Evolutionary conservation across 768 basidiomycete genomes (phyloP), one percentile per base, ranked within the genome.

Genomic region (Sistotremastrum suecicum): DNA sequence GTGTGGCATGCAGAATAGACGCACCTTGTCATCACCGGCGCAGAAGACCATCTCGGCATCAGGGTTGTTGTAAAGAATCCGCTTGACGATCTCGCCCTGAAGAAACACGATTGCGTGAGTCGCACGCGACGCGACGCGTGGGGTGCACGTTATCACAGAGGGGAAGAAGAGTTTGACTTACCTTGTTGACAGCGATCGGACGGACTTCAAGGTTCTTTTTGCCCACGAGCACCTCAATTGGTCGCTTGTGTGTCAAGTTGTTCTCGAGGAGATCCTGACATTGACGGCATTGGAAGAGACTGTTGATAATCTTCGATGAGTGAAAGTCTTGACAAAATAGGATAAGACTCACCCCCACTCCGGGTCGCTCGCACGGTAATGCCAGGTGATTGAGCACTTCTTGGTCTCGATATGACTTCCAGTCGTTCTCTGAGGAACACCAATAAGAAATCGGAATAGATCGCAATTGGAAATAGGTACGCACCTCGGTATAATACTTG

Each of bases 191-290:
- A 1, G 91, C 90, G 33, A 92, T 72, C 3, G 91, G 94, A 49
- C 94, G 78, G 20, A 97, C 92, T 66, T 99, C 94, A 39, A 99
- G 70, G 61, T 97, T 97, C 78, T 97, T 97, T 72, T 99, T 99
- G 12, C 94, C 94, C 32, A 94, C 84, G 43, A 95, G 78, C 4
- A 95, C 90, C 65, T 99, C 94, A 49, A 99, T 97, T 5, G 94
- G 91, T 41, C 92, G 73, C 61, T 92, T 87, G 53, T 88, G 80
- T 38, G 82, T 87, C 51, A 99, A 61, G 58, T 89, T 94, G 62
- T 89, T 92, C 71, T 98, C 92, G 42, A 98, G 68, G 53, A 98
- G 64, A 61, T 97, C 94, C 57, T 95, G 88, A 60, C 90, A 94
- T 62, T 99, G 94, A 56, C 89, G 78, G 64, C 91, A 94, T 64